Evolutionary conservation across 1,139 yeast species (phyloP), one percentile per base, ranked within the genome.

Genomic region (Nadsonia commutata): DNA sequence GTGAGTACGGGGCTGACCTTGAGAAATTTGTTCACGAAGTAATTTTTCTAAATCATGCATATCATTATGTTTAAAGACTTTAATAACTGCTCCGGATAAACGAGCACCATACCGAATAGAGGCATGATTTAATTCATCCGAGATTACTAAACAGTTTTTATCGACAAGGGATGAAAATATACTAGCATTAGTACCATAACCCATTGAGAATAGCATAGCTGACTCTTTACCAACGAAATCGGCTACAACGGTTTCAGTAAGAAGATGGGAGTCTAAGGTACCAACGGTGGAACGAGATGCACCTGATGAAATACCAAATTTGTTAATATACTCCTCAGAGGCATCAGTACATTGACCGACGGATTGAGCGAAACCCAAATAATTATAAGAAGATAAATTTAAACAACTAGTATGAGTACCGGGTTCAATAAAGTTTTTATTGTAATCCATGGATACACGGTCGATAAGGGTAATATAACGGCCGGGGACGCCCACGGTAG

Each of bases 401-500:
- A 90, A 70, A 59, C 95, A 85, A 52, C 81, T 81, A 8, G 75
- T 72, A 3, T 79, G 70, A 16, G 77, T 70, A 20, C 96, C 96
- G 40, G 85, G 76, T 57, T 80, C 83, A 37, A 73, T 69, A 58
- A 74, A 84, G 51, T 67, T 67, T 51, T 61, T 56, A 70, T 57
- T 75, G 55, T 74, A 72, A 50, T 80, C 80, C 38, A 70, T 67
- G 16, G 88, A 71, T 37, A 69, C 67, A 52, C 98, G 75, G 54
- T 85, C 88, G 55, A 80, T 77, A 54, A 94, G 78, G 46, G 78
- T 74, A 55, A 90, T 78, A 55, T 70, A 80, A 60, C 99, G 76
- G 20, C 99, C 99, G 1, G 99, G 98, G 27, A 90, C 98, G 37
- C 97, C 97, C 48, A 84, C 82, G 27, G 94, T 84, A 31, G 96